A percentile compares a stretch with the other conserved stretches of the same genome.
These are phyloP conservation scores for Yarrowia alimentaria DNA, from an alignment of 805 yeast genomes.

Conservation along the genomic window DNA sequence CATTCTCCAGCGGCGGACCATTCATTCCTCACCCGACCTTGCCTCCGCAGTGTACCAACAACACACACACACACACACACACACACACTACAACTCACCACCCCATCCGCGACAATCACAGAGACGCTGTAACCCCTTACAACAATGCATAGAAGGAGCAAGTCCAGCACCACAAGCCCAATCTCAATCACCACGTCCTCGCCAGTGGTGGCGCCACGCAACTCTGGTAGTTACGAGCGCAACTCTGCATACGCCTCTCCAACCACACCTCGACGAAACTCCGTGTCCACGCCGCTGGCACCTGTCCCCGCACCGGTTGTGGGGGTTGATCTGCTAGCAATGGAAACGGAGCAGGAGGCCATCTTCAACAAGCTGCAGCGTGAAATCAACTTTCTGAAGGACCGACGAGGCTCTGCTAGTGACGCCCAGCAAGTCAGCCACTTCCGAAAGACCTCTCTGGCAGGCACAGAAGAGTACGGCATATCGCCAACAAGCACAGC, in stretches of 20 bases:
- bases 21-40: too few species aligned
- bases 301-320: conserved; percentile 4
- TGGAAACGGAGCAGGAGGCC: conserved; percentile 77
- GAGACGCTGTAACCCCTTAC: too few species aligned
- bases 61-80: too few species aligned
- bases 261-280: conserved; percentile 12
- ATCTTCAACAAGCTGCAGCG: conserved; percentile 64
- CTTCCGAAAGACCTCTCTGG: conserved; percentile 36
- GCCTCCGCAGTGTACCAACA: too few species aligned
- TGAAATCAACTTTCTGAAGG: conserved; percentile 55
- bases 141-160: conserved; percentile 21
- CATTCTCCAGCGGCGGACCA: too few species aligned
- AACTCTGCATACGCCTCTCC: too few species aligned
- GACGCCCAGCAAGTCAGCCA: conserved; percentile 37
- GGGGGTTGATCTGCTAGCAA: conserved; percentile 29
- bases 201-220: background rate
- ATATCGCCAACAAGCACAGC: conserved; percentile 28
- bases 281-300: conserved; percentile 8
- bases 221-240: too few species aligned
- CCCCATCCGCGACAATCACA: too few species aligned
- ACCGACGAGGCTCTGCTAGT: conserved; percentile 38
- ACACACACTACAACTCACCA: too few species aligned
- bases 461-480: conserved; percentile 31
- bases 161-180: conserved; percentile 12
- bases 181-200: background rate